A percentile compares a stretch with the other conserved stretches of the same genome.
Evolutionary conservation across 768 basidiomycete species (phyloP).

Genomic region (Phylloporus arenicola): DNA sequence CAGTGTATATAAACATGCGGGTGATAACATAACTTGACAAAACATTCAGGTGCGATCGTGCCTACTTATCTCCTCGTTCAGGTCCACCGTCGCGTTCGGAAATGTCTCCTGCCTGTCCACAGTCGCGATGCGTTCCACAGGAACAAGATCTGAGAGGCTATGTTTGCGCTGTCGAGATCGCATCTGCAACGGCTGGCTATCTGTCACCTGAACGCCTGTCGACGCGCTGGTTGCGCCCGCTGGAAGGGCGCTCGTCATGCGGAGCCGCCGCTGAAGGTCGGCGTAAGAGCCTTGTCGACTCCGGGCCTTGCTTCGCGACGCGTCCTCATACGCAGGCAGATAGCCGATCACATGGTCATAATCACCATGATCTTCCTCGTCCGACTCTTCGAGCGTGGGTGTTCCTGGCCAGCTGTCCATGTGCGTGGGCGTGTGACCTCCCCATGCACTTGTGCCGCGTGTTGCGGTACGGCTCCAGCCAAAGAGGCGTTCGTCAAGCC

Average conservation of each 20-base stretch:
- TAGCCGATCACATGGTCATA: slow-evolving; percentile 83
- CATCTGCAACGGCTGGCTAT: slow-evolving; percentile 41
- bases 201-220: slow-evolving; percentile 17
- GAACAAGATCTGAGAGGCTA: slow-evolving; percentile 61
- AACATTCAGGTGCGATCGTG: slow-evolving; percentile 21
- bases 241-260: slow-evolving; percentile 30
- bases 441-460: slow-evolving; percentile 87
- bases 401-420: slow-evolving; percentile 58
- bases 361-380: slow-evolving; percentile 85
- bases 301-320: slow-evolving; percentile 39
- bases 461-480: slow-evolving; percentile 80
- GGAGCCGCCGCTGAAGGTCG: slow-evolving; percentile 71
- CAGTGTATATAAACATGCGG: slow-evolving; percentile 28
- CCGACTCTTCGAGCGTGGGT: slow-evolving; percentile 75
- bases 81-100: slow-evolving; percentile 54
- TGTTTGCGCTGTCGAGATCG: slow-evolving; percentile 52
- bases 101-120: slow-evolving; percentile 57
- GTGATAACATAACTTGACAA: slow-evolving; percentile 14
- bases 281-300: slow-evolving; percentile 74
- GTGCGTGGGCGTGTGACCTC: slow-evolving; percentile 48
- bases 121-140: slow-evolving; percentile 57
- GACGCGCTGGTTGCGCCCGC: slow-evolving; percentile 8
- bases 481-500: slow-evolving; percentile 91
- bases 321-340: slow-evolving; percentile 48
- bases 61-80: slow-evolving; percentile 60